These are phyloP conservation scores for Tetradesmus obliquus DNA, from an alignment of 139 green algal genomes.

Conservation along the genomic window DNA sequence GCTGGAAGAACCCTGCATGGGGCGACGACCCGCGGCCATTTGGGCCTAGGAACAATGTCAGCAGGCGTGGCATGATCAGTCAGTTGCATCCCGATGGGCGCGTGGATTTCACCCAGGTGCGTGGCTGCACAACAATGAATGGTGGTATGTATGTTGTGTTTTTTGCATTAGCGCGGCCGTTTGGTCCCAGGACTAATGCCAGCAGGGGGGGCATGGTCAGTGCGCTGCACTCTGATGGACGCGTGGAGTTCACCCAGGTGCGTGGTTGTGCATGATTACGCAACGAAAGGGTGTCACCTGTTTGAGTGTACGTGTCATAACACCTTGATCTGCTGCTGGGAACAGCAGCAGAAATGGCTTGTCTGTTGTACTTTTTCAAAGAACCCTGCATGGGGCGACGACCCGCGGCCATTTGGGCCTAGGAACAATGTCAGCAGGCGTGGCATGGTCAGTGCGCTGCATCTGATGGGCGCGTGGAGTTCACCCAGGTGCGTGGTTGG, in stretches of 20 bases:
- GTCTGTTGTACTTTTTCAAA: no score
- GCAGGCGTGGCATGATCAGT: constrained; percentile 27
- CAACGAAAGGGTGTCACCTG: no score
- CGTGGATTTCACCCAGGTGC: constrained; percentile 24
- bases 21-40: not conserved
- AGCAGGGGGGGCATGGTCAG: constrained; percentile 35
- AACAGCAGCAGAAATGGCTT: no score
- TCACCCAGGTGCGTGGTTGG: constrained; percentile 1
- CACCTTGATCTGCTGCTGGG: no score
- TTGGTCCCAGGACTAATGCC: constrained; percentile 27
- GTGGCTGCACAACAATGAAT: not conserved
- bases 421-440: constrained; percentile 10
- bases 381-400: no score
- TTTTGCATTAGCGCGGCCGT: not conserved
- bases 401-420: constrained; percentile 9
- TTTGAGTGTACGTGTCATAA: no score
- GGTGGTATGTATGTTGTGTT: no score
- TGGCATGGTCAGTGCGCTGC: constrained; percentile 28
- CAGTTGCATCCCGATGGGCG: not conserved
- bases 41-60: constrained; percentile 22
- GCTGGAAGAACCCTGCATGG: constrained; percentile 43
- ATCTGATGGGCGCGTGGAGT: constrained; percentile 2
- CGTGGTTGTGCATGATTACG: not conserved
- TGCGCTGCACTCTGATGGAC: not conserved
- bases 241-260: constrained; percentile 33